A percentile compares a stretch with the other conserved stretches of the same genome.
Evolutionary conservation across 1,284 basidiomycete genomes (phyloP).

Genomic region (Anthracocystis walkeri): DNA sequence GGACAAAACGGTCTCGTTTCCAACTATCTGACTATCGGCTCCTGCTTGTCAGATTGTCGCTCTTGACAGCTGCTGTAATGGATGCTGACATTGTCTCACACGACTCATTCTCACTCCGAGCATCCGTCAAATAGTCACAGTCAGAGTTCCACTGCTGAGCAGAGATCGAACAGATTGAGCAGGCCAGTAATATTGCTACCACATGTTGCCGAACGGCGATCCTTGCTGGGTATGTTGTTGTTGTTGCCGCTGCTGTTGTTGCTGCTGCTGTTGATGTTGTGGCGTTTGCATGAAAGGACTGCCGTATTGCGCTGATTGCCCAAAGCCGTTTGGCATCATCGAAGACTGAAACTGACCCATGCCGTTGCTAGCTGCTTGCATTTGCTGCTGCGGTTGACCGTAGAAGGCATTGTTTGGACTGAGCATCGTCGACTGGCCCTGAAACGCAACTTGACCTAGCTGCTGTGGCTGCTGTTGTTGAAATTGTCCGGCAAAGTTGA

Average conservation of each 20-base stretch:
- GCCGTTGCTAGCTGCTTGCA: slow-evolving; percentile 8
- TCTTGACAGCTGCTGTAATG: background rate
- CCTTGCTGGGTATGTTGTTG: slow-evolving; percentile 45
- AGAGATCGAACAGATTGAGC: background rate
- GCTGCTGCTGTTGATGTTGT: slow-evolving; percentile 39
- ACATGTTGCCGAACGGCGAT: slow-evolving; percentile 30
- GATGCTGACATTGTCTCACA: background rate
- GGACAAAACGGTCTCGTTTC: too few relatives aligned
- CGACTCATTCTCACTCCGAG: background rate
- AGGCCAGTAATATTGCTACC: slow-evolving; percentile 14
- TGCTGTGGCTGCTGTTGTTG: slow-evolving; percentile 33
- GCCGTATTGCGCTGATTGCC: slow-evolving; percentile 20
- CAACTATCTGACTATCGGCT: too few relatives aligned
- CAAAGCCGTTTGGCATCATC: slow-evolving; percentile 38
- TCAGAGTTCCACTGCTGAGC: background rate
- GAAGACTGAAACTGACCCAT: slow-evolving; percentile 16
- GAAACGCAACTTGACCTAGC: slow-evolving; percentile 37
- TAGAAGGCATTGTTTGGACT: slow-evolving; percentile 14
- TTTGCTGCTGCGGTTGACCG: slow-evolving; percentile 19
- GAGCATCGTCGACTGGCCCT: slow-evolving; percentile 19
- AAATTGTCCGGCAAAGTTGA: slow-evolving; percentile 3
- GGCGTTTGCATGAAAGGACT: slow-evolving; percentile 24
- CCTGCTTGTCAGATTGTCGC: background rate
- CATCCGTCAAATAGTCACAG: too few relatives aligned
- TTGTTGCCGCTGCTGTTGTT: slow-evolving; percentile 25